Evolutionary conservation across 2,329 filamentous ascomycete genomes (phyloP), one percentile per base, ranked within the genome.

Genomic region (Tolypocladium ovalisporum): DNA sequence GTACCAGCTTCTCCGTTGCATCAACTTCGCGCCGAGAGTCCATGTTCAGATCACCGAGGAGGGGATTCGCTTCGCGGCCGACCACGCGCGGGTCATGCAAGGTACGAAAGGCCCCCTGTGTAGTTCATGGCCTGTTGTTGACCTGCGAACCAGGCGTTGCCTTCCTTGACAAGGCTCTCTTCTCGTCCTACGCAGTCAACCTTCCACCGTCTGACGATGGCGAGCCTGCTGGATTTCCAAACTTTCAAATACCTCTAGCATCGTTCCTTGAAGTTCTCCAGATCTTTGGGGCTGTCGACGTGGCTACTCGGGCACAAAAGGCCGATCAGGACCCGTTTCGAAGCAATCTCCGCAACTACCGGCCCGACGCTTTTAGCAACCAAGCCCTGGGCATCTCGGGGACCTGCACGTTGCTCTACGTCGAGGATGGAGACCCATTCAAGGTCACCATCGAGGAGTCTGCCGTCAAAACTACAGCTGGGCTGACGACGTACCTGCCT

Each of bases 261-360:
- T 89, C 93, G 22, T 81, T 99, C 3, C 83, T 99, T 56, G 94
- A 97, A 74, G 96, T 93, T 0, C 80, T 99, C 9, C 93, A 97
- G 67, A 97, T 99, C 54, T 96, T 99, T 67, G 90, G 90, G 54
- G 85, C 92, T n/a, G 83, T 92, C 52, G 88, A 89, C 62, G 79
- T 84, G 17, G 76, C 82, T 7, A 77, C 76, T 44, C 80, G 81
- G 61, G 75, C 80, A 54, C 76, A 80, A 54, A 85, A 80, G 65
- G 75, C 79, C 8, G 83, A 86, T 15, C 74, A 79, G 58, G 83
- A 86, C 61, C 75, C 77, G 1, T 85, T 84, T 65, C 79, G 79
- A 60, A 84, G 81, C 70, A 85, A 84, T 63, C 71, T 84, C 42
- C 78, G 82, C 54, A 83, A 82, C 68, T 79, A 84, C 71, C 77